These are phyloP conservation scores for Colletotrichum noveboracense DNA, from an alignment of 2,329 filamentous ascomycete genomes.

Conservation along the genomic window DNA sequence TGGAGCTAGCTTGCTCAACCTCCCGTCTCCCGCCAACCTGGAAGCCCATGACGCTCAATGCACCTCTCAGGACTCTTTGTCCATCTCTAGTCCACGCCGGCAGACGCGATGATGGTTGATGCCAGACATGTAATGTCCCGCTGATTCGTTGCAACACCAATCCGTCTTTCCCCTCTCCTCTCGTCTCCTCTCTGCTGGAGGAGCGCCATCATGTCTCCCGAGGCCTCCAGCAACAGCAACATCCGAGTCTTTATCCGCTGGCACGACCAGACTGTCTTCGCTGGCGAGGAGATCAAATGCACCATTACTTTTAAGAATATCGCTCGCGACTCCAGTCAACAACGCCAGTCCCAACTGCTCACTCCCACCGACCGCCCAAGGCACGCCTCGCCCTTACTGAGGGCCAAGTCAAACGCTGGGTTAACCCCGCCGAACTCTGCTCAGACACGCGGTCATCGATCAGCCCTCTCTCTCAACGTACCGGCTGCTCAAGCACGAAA, in stretches of 20 bases:
- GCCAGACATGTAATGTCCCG: slow-evolving; percentile 16
- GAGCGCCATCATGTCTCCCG: slow-evolving; percentile 51
- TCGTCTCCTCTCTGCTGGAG: slow-evolving; percentile 15
- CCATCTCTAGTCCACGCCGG: slow-evolving; percentile 3
- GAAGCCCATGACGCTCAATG: slow-evolving; percentile 21
- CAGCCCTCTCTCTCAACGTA: slow-evolving; percentile 68
- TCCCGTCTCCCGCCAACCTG: slow-evolving; percentile 16
- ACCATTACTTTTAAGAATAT: slow-evolving; percentile 96
- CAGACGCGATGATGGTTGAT: slow-evolving; percentile 18
- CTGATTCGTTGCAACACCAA: slow-evolving; percentile 5
- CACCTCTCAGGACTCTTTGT: slow-evolving; percentile 17
- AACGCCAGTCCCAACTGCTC: slow-evolving; percentile 28
- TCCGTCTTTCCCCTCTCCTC: not conserved
- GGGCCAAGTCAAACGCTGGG: slow-evolving; percentile 46
- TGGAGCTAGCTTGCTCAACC: slow-evolving; percentile 21
- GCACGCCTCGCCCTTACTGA: slow-evolving; percentile 47
- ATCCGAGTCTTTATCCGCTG: slow-evolving; percentile 96
- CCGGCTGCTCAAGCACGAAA: slow-evolving; percentile 50
- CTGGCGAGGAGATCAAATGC: slow-evolving; percentile 94
- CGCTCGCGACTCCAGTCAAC: slow-evolving; percentile 48
- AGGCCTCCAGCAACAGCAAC: slow-evolving; percentile 70
- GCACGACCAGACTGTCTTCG: slow-evolving; percentile 93
- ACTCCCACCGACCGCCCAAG: slow-evolving; percentile 21
- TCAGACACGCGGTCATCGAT: slow-evolving; percentile 63
- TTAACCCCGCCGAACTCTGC: slow-evolving; percentile 50